Base-by-base conservation (phyloP, 176 grass and related monocot genomes). In the Chloris gayana region DNA sequence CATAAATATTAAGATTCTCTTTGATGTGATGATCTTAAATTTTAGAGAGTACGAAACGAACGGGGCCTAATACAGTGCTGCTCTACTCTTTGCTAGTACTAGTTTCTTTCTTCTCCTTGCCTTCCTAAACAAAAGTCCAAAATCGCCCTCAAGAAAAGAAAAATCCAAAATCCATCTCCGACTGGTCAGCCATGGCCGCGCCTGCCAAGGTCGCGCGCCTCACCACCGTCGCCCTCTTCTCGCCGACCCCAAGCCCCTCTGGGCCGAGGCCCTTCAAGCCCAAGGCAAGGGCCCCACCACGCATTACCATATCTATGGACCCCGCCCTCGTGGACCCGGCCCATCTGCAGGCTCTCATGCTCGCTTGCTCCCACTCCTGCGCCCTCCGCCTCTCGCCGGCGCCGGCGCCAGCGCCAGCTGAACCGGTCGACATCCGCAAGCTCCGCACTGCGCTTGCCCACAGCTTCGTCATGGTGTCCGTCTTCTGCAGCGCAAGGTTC, bases 381-480 rank as follows among this genome's bases (percentile, higher is more conserved):
- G 83, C 82, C 67, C 85, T 89, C n/a, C 90, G 86, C 57, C 85
- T 85, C 32, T 37, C 61, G 9, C 80, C 84, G 33, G 63, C 24
- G 69, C 80, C 66, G 87, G 56, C 27, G 2, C 7, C 8, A 8
- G 19, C 19, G 60, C 35, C 69, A 6, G n/a, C 24, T 9, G 84
- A 87, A 22, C 86, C 81, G 35, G 81, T 91, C 6, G 90, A 95
- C 39, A 14, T 83, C n/a, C 33, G 33, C 9, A 98, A 98, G 92
- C 95, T 98, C 27, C 84, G 61, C 22, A 69, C 84, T 3, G 88
- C 92, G 15, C 71, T 95, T 17, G 81, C 74, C 19, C 80, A 98
- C 70, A 98, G 95, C 84, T 93, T 84, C 69, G 27, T 93, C 14
- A 72, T 98, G 29, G 95, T 95, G 14, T 93, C 92, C 49, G 92